Conservation (phyloP, 2,329 filamentous ascomycete species). For the Stachybotrys echinatus region DNA sequence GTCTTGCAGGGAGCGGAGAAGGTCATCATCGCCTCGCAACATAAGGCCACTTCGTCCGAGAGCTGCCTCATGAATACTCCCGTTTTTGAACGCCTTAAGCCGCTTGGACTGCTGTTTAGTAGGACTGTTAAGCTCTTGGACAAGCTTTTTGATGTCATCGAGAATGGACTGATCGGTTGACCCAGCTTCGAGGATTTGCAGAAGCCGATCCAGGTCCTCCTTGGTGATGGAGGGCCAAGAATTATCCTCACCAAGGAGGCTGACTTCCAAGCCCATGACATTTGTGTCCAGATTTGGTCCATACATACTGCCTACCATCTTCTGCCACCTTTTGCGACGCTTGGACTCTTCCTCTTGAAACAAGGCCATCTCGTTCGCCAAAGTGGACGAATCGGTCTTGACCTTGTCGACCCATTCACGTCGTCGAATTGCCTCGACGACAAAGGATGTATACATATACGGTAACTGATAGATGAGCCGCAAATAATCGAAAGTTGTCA, state of each 20-base stretch:
- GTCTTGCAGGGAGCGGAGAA: conserved; percentile 70
- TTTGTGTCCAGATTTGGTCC: conserved; percentile 63
- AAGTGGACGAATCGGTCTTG: conserved; percentile 74
- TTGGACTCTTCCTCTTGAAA: conserved; percentile 92
- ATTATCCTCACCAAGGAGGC: conserved; percentile 71
- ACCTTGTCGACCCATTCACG: conserved; percentile 92
- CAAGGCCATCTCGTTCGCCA: conserved; percentile 88
- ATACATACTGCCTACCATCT: conserved; percentile 71
- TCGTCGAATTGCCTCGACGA: conserved; percentile 79
- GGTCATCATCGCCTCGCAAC: conserved; percentile 81
- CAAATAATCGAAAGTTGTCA: conserved; percentile 76
- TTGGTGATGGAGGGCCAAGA: conserved; percentile 75
- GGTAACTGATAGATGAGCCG: conserved; percentile 78
- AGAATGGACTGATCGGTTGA: conserved; percentile 62
- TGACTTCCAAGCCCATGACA: conserved; percentile 77
- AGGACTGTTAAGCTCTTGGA: conserved; percentile 74
- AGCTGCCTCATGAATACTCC: conserved; percentile 86
- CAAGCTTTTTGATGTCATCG: conserved; percentile 67
- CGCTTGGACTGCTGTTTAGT: conserved; percentile 83
- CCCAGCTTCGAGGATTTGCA: conserved; percentile 59
- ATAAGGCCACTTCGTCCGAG: conserved; percentile 83
- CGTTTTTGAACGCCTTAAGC: conserved; percentile 92
- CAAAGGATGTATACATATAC: conserved; percentile 81
- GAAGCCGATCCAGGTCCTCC: conserved; percentile 70
- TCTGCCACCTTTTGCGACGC: conserved; percentile 84